A percentile compares a stretch with the other conserved stretches of the same genome.
Evolutionary conservation across 2,329 filamentous ascomycete genomes (phyloP).

Genomic region (Teratosphaeria nubilosa): DNA sequence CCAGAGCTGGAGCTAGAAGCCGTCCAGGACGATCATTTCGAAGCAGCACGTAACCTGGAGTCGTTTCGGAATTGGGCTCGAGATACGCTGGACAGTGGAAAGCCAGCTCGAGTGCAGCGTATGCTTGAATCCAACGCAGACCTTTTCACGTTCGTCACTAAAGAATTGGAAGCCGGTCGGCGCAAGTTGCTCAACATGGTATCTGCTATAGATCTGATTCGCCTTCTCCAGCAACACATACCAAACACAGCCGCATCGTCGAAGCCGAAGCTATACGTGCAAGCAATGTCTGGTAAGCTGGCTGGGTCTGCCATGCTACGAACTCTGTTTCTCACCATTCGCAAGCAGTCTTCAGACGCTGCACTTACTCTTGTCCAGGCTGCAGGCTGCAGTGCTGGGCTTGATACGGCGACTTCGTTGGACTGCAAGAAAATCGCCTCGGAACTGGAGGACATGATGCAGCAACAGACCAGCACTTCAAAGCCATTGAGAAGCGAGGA

Average conservation of each 20-base stretch:
- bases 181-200: slow-evolving; percentile 25
- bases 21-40: slow-evolving; percentile 52
- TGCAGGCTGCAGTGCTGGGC: slow-evolving; percentile 3
- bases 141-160: slow-evolving; percentile 38
- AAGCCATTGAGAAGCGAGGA: slow-evolving; percentile 60
- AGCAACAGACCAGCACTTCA: slow-evolving; percentile 4
- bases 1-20: slow-evolving; percentile 24
- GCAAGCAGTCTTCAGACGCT: slow-evolving; percentile 49
- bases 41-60: slow-evolving; percentile 56
- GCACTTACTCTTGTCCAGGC: slow-evolving; percentile 32
- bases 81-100: slow-evolving; percentile 19
- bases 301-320: slow-evolving; percentile 41
- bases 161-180: slow-evolving; percentile 25
- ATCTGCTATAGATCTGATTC: slow-evolving; percentile 25
- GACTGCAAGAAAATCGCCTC: slow-evolving; percentile 5
- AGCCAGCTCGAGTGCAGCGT: slow-evolving; percentile 30
- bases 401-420: not conserved
- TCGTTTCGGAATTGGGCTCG: slow-evolving; percentile 49
- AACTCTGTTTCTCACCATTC: slow-evolving; percentile 48
- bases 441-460: slow-evolving; percentile 16
- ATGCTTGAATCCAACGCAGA: slow-evolving; percentile 52
- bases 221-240: slow-evolving; percentile 28
- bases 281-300: slow-evolving; percentile 49
- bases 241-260: slow-evolving; percentile 27
- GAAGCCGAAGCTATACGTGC: slow-evolving; percentile 47